phyloP scores from a whole-genome alignment of 1,139 yeast species.

The Blastobotrys malaysiensis region DNA sequence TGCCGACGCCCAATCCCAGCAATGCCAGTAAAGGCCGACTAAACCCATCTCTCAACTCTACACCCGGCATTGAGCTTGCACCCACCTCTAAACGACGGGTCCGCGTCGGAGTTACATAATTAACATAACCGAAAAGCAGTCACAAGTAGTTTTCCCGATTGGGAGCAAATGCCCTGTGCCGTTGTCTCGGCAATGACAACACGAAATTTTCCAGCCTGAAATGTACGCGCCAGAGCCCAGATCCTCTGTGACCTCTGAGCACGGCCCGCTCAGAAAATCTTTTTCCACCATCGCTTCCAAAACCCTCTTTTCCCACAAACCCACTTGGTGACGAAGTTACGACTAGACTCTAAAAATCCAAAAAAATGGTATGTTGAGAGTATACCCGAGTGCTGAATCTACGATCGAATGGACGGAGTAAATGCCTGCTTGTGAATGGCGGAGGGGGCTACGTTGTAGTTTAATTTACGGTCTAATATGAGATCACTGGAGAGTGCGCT shows the following conservation, averaged over 20 bases:
- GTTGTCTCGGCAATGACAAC: neutral
- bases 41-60: no score
- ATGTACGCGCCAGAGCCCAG: neutral
- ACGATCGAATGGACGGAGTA: neutral
- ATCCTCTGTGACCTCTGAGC: constrained; percentile 1
- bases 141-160: neutral
- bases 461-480: no score
- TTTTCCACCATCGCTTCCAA: neutral
- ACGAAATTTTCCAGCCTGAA: neutral
- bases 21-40: no score
- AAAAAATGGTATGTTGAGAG: neutral
- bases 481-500: no score
- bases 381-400: no score
- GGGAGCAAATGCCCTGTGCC: neutral
- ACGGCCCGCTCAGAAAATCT: neutral
- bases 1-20: no score
- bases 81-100: neutral
- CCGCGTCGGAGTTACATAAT: neutral
- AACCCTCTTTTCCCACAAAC: neutral
- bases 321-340: neutral
- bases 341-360: neutral
- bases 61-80: no score
- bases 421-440: no score
- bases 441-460: no score
- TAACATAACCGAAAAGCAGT: neutral